phyloP scores from a whole-genome alignment of 2,329 filamentous ascomycete genomes.

The Hyphodiscus sp. region DNA sequence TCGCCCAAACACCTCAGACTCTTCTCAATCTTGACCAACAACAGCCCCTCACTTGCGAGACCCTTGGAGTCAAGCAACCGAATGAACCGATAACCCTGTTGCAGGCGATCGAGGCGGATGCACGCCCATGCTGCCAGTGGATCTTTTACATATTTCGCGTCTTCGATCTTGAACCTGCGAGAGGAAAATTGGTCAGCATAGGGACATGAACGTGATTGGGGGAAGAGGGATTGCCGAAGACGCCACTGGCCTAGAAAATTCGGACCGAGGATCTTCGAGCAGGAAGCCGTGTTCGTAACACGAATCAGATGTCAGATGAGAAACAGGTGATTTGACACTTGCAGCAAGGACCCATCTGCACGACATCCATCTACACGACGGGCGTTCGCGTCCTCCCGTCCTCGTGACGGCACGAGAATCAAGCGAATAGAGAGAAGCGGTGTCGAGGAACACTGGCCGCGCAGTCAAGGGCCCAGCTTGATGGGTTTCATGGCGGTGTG shows the following conservation, averaged over 20 bases:
- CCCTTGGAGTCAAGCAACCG: slow-evolving; percentile 68
- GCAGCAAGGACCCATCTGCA: background rate
- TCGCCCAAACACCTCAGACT: slow-evolving; percentile 7
- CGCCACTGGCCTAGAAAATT: background rate
- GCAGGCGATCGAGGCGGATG: slow-evolving; percentile 74
- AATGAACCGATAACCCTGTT: slow-evolving; percentile 69
- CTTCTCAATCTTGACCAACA: slow-evolving; percentile 72
- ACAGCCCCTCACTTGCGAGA: slow-evolving; percentile 54
- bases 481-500: slow-evolving; percentile 10
- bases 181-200: background rate
- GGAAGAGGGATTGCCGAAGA: background rate
- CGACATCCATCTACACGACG: background rate
- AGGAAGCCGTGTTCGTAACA: background rate
- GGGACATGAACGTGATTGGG: background rate
- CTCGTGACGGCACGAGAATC: background rate
- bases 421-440: background rate
- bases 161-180: slow-evolving; percentile 68
- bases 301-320: background rate
- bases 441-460: background rate
- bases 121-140: slow-evolving; percentile 83
- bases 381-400: background rate
- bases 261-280: slow-evolving; percentile 4
- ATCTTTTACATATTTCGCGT: slow-evolving; percentile 76
- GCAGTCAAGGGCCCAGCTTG: slow-evolving; percentile 1
- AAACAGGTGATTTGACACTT: background rate